Conservation (phyloP, 441 rosid genomes). For the Corymbia calophylla region DNA sequence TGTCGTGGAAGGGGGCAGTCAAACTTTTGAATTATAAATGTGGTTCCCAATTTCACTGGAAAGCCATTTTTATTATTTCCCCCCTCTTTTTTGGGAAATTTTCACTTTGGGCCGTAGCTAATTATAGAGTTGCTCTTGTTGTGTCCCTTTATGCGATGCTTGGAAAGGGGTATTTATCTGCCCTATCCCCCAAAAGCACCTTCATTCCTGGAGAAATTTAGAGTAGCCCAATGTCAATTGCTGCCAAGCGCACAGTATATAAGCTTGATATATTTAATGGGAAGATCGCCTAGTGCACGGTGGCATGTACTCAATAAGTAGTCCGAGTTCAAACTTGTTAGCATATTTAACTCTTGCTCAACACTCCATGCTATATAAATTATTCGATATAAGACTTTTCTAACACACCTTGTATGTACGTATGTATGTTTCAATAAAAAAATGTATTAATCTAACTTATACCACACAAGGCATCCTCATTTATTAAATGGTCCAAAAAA, state of each 20-base stretch:
- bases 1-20: background rate
- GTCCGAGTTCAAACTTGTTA: fast-evolving
- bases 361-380: fast-evolving
- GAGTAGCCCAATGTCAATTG: fast-evolving
- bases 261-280: background rate
- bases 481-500: background rate
- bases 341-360: fast-evolving
- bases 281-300: fast-evolving
- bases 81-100: background rate
- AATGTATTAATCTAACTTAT: fast-evolving
- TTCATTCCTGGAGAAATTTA: too few relatives aligned
- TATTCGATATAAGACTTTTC: fast-evolving
- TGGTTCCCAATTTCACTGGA: background rate
- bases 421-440: fast-evolving
- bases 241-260: background rate
- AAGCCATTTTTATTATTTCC: background rate
- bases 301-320: background rate
- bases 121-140: background rate
- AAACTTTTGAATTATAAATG: background rate
- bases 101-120: background rate
- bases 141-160: background rate
- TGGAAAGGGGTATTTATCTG: background rate
- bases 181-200: background rate
- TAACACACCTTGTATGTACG: fast-evolving
- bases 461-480: fast-evolving